Evolutionary conservation across 1,284 basidiomycete genomes (phyloP).

Genomic region (Polyporus tsugae): DNA sequence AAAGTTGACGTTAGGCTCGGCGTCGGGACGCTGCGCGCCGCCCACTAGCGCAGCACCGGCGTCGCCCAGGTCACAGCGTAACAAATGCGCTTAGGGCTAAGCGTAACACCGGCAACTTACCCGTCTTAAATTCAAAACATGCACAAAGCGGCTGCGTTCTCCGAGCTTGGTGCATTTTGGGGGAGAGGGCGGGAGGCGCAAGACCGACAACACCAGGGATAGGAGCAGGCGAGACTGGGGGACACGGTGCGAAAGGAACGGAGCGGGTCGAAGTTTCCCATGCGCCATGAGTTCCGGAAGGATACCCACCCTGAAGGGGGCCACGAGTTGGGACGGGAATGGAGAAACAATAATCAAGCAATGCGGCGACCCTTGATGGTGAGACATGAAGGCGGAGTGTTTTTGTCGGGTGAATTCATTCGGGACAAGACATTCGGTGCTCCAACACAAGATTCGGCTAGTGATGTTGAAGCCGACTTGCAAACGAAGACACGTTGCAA

Average conservation of each 20-base stretch:
- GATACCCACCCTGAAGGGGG: conserved; percentile 23
- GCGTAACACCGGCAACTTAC: conserved; percentile 13
- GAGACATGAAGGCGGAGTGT: conserved; percentile 16
- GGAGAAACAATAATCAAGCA: conserved; percentile 23
- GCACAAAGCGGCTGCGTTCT: neutral
- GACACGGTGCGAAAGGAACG: conserved; percentile 29
- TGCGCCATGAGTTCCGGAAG: conserved; percentile 21
- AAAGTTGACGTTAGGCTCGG: conserved; percentile 21
- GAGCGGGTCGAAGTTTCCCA: conserved; percentile 28
- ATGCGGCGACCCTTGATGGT: conserved; percentile 26
- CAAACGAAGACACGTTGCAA: conserved; percentile 25
- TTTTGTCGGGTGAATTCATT: conserved; percentile 19
- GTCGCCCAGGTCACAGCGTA: conserved; percentile 10
- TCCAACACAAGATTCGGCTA: conserved; percentile 17
- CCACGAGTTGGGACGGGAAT: conserved; percentile 21
- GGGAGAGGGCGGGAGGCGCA: conserved; percentile 6
- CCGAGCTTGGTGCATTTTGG: neutral
- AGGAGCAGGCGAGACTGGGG: conserved; percentile 14
- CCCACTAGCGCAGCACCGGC: conserved; percentile 19
- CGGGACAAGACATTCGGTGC: conserved; percentile 14
- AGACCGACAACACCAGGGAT: conserved; percentile 18
- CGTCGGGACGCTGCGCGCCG: conserved; percentile 22
- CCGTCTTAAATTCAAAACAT: conserved; percentile 8
- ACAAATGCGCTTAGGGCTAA: neutral
- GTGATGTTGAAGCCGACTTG: conserved; percentile 28